Evolutionary conservation across 2,329 filamentous ascomycete genomes (phyloP).

Genomic region (Fusarium drepaniforme): DNA sequence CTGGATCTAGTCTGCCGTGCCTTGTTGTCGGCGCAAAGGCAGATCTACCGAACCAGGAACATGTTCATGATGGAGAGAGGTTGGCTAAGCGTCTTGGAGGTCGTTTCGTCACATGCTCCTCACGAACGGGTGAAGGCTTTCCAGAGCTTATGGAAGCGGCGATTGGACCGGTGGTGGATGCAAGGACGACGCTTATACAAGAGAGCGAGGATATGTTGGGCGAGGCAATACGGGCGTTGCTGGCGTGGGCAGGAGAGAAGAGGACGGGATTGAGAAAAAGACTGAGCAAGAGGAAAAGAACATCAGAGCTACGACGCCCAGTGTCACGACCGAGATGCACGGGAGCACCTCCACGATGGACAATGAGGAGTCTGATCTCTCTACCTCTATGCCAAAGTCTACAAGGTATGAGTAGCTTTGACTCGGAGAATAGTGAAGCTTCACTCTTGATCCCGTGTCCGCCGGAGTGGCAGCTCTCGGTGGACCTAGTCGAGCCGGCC

Average conservation of each 20-base stretch:
- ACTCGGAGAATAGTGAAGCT: constrained; percentile 14
- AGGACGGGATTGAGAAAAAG: constrained; percentile 5
- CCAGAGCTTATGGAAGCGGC: constrained; percentile 14
- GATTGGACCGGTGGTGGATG: constrained; percentile 23
- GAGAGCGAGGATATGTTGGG: constrained; percentile 32
- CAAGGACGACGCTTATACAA: constrained; percentile 22
- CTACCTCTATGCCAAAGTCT: constrained; percentile 10
- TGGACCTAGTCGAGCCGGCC: constrained; percentile 25
- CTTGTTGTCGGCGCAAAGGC: constrained; percentile 29
- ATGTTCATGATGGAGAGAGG: constrained; percentile 19
- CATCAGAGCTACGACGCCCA: background rate
- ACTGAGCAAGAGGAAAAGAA: constrained; percentile 1
- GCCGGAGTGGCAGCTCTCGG: constrained; percentile 25
- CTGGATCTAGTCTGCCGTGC: constrained; percentile 26
- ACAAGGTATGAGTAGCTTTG: background rate
- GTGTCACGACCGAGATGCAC: constrained; percentile 14
- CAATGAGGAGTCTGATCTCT: constrained; percentile 17
- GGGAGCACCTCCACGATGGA: constrained; percentile 30
- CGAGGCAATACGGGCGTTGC: constrained; percentile 14
- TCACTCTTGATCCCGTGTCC: constrained; percentile 25
- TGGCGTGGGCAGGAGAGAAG: background rate
- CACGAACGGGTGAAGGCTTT: constrained; percentile 12
- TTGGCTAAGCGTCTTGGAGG: constrained; percentile 26
- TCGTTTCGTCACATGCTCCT: constrained; percentile 17
- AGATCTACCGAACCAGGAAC: constrained; percentile 5